phyloP scores from a whole-genome alignment of 176 grass and related monocot genomes.

The Thinopyrum elongatum region DNA sequence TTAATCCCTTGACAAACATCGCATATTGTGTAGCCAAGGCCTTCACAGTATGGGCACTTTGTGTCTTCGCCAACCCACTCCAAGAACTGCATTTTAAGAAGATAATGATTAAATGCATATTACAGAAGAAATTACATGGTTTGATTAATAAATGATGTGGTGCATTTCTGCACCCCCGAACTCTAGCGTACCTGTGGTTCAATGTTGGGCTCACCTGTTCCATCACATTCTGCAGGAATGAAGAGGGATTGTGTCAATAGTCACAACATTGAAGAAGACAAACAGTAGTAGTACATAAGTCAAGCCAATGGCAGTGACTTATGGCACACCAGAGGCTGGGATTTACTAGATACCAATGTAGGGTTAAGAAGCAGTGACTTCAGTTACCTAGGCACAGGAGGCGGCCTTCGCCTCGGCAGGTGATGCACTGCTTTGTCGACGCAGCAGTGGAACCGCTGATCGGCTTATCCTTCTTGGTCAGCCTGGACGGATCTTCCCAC shows the following conservation, averaged over 20 bases:
- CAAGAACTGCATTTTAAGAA: constrained; percentile 68
- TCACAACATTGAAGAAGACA: neutral
- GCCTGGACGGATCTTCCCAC: constrained; percentile 87
- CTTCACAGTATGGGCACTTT: constrained; percentile 90
- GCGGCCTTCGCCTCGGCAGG: constrained; percentile 78
- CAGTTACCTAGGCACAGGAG: constrained; percentile 81
- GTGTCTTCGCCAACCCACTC: constrained; percentile 88
- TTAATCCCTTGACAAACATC: constrained; percentile 75
- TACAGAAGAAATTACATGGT: neutral
- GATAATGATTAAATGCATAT: neutral
- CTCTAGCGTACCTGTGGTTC: constrained; percentile 69
- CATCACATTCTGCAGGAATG: constrained; percentile 81
- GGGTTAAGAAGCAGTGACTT: neutral
- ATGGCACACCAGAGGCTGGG: neutral
- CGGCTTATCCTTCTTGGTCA: constrained; percentile 51
- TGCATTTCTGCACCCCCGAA: constrained; percentile 3
- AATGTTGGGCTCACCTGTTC: constrained; percentile 77
- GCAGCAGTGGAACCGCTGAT: constrained; percentile 5
- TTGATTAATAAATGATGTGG: neutral
- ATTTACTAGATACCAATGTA: neutral
- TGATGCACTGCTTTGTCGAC: constrained; percentile 53
- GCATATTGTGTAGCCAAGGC: constrained; percentile 66
- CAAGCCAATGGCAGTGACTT: neutral
- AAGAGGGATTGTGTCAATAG: neutral
- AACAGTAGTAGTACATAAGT: neutral